These are phyloP conservation scores for Neurospora sp. DNA, from an alignment of 495 filamentous ascomycete genomes.

Conservation along the genomic window DNA sequence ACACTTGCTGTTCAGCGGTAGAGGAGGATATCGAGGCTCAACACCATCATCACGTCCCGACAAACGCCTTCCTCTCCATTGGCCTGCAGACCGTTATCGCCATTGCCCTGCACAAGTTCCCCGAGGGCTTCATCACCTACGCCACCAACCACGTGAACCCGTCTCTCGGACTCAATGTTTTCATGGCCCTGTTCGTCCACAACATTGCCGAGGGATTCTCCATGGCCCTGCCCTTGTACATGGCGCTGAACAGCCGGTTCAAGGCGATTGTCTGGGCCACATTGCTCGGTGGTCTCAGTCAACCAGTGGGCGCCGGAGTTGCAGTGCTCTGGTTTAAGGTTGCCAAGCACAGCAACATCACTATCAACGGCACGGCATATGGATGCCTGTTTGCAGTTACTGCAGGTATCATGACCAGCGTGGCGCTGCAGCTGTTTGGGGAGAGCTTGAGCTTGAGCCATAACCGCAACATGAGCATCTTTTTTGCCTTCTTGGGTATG, in stretches of 20 bases:
- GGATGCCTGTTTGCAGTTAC: conserved; percentile 83
- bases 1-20: conserved; percentile 13
- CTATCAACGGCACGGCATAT: conserved; percentile 62
- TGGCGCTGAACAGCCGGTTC: conserved; percentile 64
- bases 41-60: conserved; percentile 94
- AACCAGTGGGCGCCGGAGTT: conserved; percentile 75
- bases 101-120: conserved; percentile 92
- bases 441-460: conserved; percentile 78
- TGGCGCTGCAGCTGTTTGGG: conserved; percentile 79
- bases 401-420: conserved; percentile 88
- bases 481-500: conserved; percentile 86
- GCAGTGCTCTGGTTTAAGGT: conserved; percentile 75
- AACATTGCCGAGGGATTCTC: conserved; percentile 97
- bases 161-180: conserved; percentile 75
- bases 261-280: conserved; percentile 79
- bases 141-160: conserved; percentile 96
- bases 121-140: conserved; percentile 97
- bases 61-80: conserved; percentile 87
- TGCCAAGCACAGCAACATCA: conserved; percentile 38
- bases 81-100: conserved; percentile 88
- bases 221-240: conserved; percentile 82
- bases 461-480: conserved; percentile 65
- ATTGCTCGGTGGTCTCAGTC: conserved; percentile 72
- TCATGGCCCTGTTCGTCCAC: conserved; percentile 92
- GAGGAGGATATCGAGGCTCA: conserved; percentile 35